Percentiles rank a stretch among this genome's conserved stretches.
These are phyloP conservation scores for Albizia julibrissin DNA, from an alignment of 306 rosid genomes.

Conservation along the genomic window DNA sequence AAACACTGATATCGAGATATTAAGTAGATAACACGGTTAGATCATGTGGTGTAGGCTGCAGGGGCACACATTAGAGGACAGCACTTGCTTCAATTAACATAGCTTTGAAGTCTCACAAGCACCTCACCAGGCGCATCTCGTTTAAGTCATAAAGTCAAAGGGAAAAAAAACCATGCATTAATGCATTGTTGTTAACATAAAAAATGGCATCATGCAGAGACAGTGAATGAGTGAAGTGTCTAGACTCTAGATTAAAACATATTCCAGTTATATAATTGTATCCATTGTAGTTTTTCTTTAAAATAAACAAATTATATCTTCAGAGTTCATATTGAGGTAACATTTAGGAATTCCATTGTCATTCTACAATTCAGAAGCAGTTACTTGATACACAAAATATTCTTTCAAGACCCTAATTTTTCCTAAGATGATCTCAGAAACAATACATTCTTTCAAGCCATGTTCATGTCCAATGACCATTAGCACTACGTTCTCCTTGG, in stretches of 20 bases:
- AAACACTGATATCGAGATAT: background rate
- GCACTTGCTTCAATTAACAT: background rate
- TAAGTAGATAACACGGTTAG: background rate
- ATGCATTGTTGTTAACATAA: background rate
- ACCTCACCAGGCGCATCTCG: background rate
- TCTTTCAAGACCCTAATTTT: background rate
- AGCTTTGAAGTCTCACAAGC: background rate
- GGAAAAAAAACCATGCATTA: background rate
- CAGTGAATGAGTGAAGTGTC: background rate
- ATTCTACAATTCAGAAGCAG: slow-evolving; percentile 4
- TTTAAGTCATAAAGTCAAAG: background rate
- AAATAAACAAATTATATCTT: background rate
- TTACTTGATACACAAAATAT: background rate
- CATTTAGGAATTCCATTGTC: background rate
- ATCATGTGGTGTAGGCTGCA: background rate
- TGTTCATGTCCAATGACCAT: background rate
- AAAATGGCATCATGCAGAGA: background rate
- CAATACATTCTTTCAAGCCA: background rate
- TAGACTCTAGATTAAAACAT: background rate
- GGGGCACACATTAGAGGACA: background rate
- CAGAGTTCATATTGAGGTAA: slow-evolving; percentile 6
- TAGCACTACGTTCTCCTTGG: background rate
- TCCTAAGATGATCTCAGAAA: background rate
- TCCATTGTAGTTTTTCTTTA: background rate
- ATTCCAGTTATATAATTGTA: background rate